These are phyloP conservation scores for Monosporascus ibericus DNA, from an alignment of 2,329 filamentous ascomycete species.

Conservation along the genomic window DNA sequence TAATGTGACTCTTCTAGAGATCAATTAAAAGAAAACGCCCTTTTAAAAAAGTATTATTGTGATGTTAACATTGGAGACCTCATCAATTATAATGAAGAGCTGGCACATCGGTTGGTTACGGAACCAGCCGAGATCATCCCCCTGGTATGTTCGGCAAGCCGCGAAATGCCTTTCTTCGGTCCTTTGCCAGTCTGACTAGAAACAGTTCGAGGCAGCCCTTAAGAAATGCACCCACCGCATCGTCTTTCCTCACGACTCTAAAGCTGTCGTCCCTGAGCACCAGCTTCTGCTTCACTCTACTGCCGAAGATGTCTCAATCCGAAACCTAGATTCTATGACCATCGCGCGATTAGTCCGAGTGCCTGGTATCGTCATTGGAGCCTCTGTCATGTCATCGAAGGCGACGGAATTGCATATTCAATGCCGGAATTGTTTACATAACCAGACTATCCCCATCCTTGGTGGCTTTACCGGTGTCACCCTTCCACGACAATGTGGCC, in stretches of 20 bases:
- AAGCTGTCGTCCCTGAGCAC: constrained; percentile 73
- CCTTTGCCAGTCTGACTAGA: constrained; percentile 4
- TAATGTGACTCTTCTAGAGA: constrained; percentile 55
- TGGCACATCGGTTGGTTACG: constrained; percentile 82
- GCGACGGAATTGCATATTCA: constrained; percentile 80
- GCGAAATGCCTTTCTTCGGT: not conserved
- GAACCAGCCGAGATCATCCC: constrained; percentile 92
- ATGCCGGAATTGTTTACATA: constrained; percentile 78
- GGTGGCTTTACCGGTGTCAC: constrained; percentile 86
- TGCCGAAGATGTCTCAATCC: constrained; percentile 85
- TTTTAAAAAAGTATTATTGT: constrained; percentile 91
- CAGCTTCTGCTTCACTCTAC: constrained; percentile 93
- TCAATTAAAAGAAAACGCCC: constrained; percentile 88
- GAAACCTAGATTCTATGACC: constrained; percentile 85
- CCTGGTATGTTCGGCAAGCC: constrained; percentile 51
- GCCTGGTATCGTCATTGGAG: constrained; percentile 94
- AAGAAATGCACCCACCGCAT: constrained; percentile 91
- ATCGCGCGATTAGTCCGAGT: constrained; percentile 95
- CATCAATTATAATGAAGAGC: constrained; percentile 92
- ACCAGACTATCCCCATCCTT: constrained; percentile 63
- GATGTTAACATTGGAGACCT: constrained; percentile 94
- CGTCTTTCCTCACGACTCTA: constrained; percentile 70
- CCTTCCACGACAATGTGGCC: constrained; percentile 71
- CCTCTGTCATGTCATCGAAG: constrained; percentile 94
- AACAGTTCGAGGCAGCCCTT: constrained; percentile 81